Evolutionary conservation across 2,329 filamentous ascomycete species (phyloP), one percentile per base, ranked within the genome.

Genomic region (Exophiala sp.): DNA sequence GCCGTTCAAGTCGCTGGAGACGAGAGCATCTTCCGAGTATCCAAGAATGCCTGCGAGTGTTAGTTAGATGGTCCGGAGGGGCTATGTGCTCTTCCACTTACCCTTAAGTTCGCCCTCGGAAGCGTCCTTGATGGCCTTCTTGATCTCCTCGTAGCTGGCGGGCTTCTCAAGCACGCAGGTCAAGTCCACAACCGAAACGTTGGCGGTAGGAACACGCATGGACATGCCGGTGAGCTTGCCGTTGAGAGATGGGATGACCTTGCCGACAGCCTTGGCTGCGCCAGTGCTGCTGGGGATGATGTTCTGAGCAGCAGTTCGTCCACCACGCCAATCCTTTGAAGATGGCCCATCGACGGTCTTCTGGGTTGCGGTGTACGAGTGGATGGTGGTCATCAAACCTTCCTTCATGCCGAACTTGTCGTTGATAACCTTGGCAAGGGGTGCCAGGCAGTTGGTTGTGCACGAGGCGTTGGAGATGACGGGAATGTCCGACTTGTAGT

Each of bases 181-280:
- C 71, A 98, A 77, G 76, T 98, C 93, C 69, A 98, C 93, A 73
- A 97, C 93, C 65, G 93, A 98, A 73, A 98, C 93, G 81, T 98
- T 97, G 80, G 88, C 75, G 64, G 93, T 97, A 64, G 93, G 93
- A 53, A 98, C 91, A 86, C 93, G 93, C 86, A 98, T 93, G 68
- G 93, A 82, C 93, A 98, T 97, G 78, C 93, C 93, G 62, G 93
- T 98, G 63, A 97, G 88, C 85, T 98, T 98, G 82, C 93, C 93
- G 78, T 97, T 97, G 64, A 98, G 84, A 64, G 82, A 77, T 65
- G 93, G 93, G 68, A 97, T 97, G 79, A 97, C 93, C 86, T 98
- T 98, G 78, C 93, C 93, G 77, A 98, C 93, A 70, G 93, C 93
- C 88, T 98, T 98, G 72, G 93, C 93, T 73, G 93, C 93, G 83